A percentile compares a stretch with the other conserved stretches of the same genome.
phyloP scores from a whole-genome alignment of 495 filamentous ascomycete species.

The Acidomyces sp. region DNA sequence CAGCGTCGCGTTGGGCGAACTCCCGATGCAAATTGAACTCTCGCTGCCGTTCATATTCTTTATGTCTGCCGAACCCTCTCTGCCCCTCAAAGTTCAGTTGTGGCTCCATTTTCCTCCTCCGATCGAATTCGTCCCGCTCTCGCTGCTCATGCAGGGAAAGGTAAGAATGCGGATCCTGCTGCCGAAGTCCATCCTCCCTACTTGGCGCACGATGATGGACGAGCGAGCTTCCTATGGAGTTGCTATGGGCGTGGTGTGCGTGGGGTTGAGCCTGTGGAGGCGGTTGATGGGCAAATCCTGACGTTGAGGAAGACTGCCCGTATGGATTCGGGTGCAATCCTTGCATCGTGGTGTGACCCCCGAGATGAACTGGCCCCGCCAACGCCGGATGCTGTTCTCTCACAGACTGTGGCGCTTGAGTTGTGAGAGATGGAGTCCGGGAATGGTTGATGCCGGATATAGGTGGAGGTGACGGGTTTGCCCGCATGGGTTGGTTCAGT shows the following conservation, averaged over 20 bases:
- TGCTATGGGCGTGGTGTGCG: conserved; percentile 15
- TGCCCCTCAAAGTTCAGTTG: neutral
- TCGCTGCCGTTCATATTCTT: neutral
- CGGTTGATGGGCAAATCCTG: conserved; percentile 4
- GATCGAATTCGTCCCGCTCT: conserved; percentile 7
- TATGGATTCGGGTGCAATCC: conserved; percentile 17
- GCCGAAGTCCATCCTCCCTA: conserved; percentile 1
- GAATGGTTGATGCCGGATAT: conserved; percentile 7
- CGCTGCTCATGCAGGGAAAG: conserved; percentile 1
- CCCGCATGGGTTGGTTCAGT: conserved; percentile 12
- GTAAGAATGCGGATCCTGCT: conserved; percentile 3
- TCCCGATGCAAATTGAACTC: too few relatives aligned
- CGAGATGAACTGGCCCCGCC: conserved; percentile 6
- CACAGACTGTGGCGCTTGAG: conserved; percentile 6
- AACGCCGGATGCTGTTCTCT: conserved; percentile 8
- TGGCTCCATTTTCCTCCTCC: conserved; percentile 2
- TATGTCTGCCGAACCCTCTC: too few relatives aligned
- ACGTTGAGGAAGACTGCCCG: conserved; percentile 8
- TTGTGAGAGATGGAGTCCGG: conserved; percentile 12
- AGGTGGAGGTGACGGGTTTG: conserved; percentile 16
- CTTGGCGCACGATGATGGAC: conserved; percentile 5
- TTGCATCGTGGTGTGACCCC: conserved; percentile 9
- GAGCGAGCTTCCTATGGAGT: conserved; percentile 4
- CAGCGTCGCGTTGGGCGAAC: conserved; percentile 2
- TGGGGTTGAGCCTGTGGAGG: conserved; percentile 9